Percentiles rank a stretch among this genome's conserved stretches.
Conservation (phyloP, 176 grass and related monocot genomes). For the Ensete ventricosum region DNA sequence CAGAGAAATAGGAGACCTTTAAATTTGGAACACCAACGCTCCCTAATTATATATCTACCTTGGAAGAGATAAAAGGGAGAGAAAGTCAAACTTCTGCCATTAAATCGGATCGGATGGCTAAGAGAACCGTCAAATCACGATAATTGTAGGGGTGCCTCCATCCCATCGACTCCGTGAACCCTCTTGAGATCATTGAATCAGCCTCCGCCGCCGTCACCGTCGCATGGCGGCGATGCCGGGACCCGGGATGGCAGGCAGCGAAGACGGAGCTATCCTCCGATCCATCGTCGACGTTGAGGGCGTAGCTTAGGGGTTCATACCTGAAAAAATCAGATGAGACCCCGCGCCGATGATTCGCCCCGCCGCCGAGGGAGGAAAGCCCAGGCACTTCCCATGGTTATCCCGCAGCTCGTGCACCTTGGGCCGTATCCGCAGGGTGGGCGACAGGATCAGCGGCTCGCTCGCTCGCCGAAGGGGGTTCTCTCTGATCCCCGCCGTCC, state of each 20-base stretch:
- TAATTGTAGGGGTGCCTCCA: not conserved
- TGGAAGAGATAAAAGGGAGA: not conserved
- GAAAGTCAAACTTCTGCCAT: too few species aligned
- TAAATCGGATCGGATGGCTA: too few species aligned
- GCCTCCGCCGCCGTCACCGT: not conserved
- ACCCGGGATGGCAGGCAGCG: slow-evolving; percentile 24
- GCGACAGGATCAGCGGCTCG: slow-evolving; percentile 20
- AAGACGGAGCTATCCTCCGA: not conserved
- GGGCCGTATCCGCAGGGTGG: slow-evolving; percentile 23
- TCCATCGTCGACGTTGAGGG: slow-evolving; percentile 48
- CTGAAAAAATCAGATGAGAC: slow-evolving; percentile 18
- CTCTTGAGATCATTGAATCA: not conserved
- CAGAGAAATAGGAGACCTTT: not conserved
- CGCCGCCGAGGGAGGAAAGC: not conserved
- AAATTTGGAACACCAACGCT: not conserved
- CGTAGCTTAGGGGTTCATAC: slow-evolving; percentile 48
- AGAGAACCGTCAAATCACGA: not conserved
- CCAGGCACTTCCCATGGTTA: not conserved
- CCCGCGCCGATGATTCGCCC: slow-evolving; percentile 3
- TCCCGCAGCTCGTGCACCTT: not conserved
- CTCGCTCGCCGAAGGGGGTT: not conserved
- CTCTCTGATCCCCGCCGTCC: not conserved
- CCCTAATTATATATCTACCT: not conserved
- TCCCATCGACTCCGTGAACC: not conserved
- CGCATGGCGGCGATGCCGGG: slow-evolving; percentile 18